Base-by-base conservation (phyloP, 495 filamentous ascomycete species). In the Jackrogersella minutella region DNA sequence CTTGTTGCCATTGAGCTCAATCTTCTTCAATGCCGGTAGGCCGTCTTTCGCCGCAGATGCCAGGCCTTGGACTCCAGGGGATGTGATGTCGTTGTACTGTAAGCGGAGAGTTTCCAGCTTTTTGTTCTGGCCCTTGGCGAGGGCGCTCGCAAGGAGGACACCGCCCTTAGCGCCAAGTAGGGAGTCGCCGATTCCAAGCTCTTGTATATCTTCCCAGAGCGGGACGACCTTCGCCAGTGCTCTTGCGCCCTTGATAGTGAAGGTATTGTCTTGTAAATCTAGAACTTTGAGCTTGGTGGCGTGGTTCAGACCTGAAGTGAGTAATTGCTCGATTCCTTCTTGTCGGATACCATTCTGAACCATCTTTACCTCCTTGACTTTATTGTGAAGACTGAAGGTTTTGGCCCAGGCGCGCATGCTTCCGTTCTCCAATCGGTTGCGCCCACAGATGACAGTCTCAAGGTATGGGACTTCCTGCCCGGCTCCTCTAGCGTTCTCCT, bases 201-300 rank as follows among this genome's bases (percentile, higher is more conserved):
- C 96, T 64, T 82, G 76, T 43, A 98, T 81, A 43, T 88, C 82
- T 9, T 80, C 78, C 95, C 95, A 99, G 49, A 84, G 81, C 0
- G 84, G 80, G 24, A 93, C 81, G 13, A 92, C 92, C 60, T 84
- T 84, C 2, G 90, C 87, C 39, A 99, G 81, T 26, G 93, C 93
- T 68, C 80, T 87, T 3, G 93, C 92, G 6, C 93, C 95, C 58
- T 83, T 79, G 31, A 87, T 66, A 6, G 96, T 98, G 73, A 98
- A 98, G 9, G 95, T 97, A 77, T 99, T 99, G 74, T 99, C 95
- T 79, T 99, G 93, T 67, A 99, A 77, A 83, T 99, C 95, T 33
- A 98, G 75, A 40, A 91, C 83, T 74, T 87, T 77, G 33, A 99
- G 82, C 31, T 79, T 78, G 17, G 73, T 80, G 30, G 90, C 85